Evolutionary conservation across 1,139 yeast genomes (phyloP), one percentile per base, ranked within the genome.

Genomic region (Saccharomyces hybrid): DNA sequence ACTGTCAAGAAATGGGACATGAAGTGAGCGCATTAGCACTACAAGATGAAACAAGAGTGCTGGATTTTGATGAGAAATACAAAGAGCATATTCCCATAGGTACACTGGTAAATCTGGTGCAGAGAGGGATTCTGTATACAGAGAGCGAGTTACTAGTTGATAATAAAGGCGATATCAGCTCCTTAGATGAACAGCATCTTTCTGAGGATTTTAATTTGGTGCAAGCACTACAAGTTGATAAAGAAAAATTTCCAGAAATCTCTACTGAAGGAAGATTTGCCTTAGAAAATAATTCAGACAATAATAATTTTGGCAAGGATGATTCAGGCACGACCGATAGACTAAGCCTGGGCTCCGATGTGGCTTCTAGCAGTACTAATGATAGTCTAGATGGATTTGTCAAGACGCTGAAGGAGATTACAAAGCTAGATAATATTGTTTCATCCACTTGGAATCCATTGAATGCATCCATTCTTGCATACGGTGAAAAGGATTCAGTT

Each of bases 21-120:
- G 95, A 87, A 55, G 77, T 88, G 42, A 78, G 95, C 1, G 93
- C 96, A 0, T 83, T 80, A 65, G 95, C 97, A 0, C 73, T 93
- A 49, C 89, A 87, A 59, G 85, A 86, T 62, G 93, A 88, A 63
- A 75, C 93, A 2, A 73, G 78, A 28, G 84, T 88, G 19, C 78
- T 80, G 60, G 74, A 75, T 32, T 78, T 80, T 60, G 96, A 90
- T 56, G 69, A 70, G 4, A 69, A 73, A 51, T 79, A 78, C 58
- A 73, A 75, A 1, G 73, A 74, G 24, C 72, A 77, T 42, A 77
- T 86, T 31, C 82, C 86, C 1, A 72, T 86, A 2, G 98, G 98
- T 0, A 81, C 88, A 57, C 74, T 91, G 27, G 95, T 91, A 11
- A 82, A 82, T 64, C 73, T 91, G 52, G 84, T 91, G 0, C 97